Evolutionary conservation across 2,329 filamentous ascomycete species (phyloP).

Genomic region (Proliferodiscus dingleyae): DNA sequence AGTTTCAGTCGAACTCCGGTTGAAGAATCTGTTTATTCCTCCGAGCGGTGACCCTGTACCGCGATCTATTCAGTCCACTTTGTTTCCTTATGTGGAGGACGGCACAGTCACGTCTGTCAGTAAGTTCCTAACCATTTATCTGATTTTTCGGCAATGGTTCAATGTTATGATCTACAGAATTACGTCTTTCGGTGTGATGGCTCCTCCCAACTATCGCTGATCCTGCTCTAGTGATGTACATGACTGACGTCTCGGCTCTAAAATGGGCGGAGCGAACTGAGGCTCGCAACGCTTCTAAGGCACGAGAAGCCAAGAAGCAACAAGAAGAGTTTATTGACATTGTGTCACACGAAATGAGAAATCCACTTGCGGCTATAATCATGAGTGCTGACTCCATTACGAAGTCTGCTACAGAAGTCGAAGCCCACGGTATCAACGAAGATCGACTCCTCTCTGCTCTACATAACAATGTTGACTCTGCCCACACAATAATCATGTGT

Average conservation of each 20-base stretch:
- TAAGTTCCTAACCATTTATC: slow-evolving; percentile 8
- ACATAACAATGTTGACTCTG: slow-evolving; percentile 59
- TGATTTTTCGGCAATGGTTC: no score
- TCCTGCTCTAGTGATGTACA: slow-evolving; percentile 17
- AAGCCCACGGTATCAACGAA: slow-evolving; percentile 29
- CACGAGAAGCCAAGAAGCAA: slow-evolving; percentile 57
- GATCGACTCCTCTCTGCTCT: slow-evolving; percentile 42
- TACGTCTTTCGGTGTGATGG: no score
- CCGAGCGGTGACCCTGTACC: slow-evolving; percentile 25
- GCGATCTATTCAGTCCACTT: slow-evolving; percentile 18
- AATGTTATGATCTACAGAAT: no score
- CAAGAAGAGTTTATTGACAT: slow-evolving; percentile 82
- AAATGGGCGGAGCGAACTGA: slow-evolving; percentile 27
- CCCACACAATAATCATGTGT: slow-evolving; percentile 72
- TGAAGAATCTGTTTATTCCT: slow-evolving; percentile 25
- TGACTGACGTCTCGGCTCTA: slow-evolving; percentile 27
- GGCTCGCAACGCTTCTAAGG: slow-evolving; percentile 45
- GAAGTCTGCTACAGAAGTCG: slow-evolving; percentile 40
- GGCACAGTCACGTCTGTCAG: slow-evolving; percentile 22
- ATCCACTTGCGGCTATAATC: slow-evolving; percentile 67
- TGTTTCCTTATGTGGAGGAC: slow-evolving; percentile 20
- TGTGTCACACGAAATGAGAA: slow-evolving; percentile 67
- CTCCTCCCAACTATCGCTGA: neutral
- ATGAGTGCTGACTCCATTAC: slow-evolving; percentile 70
- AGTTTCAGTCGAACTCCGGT: slow-evolving; percentile 21